phyloP scores from a whole-genome alignment of 1,284 basidiomycete genomes.

The Puccinia hordei region DNA sequence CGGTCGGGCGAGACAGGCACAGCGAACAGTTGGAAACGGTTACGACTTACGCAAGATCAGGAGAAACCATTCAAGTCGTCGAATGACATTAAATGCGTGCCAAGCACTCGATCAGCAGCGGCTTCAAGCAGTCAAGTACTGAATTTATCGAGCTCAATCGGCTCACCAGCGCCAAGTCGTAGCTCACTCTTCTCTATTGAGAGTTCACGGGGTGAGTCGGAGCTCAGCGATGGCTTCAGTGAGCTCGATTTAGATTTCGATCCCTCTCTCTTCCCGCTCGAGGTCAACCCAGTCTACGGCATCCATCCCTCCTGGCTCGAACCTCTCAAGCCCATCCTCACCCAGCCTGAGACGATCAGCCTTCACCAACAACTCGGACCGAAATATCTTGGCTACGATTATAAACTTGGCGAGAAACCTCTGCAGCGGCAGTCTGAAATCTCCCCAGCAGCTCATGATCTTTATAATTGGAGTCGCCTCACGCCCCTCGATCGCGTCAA shows the following conservation, averaged over 20 bases:
- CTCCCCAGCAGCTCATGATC: neutral
- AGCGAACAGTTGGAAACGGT: neutral
- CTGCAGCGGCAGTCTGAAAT: neutral
- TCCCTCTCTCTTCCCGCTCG: constrained; percentile 1
- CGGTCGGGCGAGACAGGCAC: neutral
- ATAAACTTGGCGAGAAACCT: neutral
- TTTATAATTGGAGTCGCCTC: constrained; percentile 36
- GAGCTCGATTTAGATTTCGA: constrained; percentile 15
- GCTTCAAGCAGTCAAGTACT: neutral
- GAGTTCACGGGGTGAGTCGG: neutral
- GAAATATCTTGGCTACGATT: neutral
- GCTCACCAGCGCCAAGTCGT: neutral
- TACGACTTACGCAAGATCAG: neutral
- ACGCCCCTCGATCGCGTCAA: constrained; percentile 45
- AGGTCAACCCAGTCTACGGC: constrained; percentile 6
- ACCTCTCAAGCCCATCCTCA: neutral
- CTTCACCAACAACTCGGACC: constrained; percentile 18
- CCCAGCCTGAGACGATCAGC: constrained; percentile 12
- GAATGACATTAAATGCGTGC: neutral
- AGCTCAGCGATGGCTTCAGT: neutral
- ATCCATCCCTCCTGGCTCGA: constrained; percentile 41
- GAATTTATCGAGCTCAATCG: neutral
- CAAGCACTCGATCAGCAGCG: neutral
- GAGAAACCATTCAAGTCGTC: neutral
- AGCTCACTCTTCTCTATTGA: constrained; percentile 19